These are phyloP conservation scores for Apophysomyces sp. DNA, from an alignment of 371 early-diverging fungal genomes.

Conservation along the genomic window DNA sequence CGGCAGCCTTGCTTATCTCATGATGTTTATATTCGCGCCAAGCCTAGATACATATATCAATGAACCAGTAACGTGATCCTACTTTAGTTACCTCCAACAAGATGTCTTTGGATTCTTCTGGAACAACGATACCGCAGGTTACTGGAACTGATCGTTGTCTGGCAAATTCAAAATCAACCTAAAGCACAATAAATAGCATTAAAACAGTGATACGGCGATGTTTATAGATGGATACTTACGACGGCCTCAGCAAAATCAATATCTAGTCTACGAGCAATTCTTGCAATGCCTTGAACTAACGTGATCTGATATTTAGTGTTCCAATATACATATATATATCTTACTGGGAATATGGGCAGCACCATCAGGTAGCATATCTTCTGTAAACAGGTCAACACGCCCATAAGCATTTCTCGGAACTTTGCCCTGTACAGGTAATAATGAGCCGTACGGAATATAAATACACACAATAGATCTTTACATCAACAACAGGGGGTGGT, in stretches of 20 bases:
- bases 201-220: background rate
- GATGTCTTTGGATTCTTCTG: slow-evolving; percentile 55
- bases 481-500: slow-evolving; percentile 69
- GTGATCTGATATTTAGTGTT: background rate
- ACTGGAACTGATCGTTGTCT: slow-evolving; percentile 66
- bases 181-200: background rate
- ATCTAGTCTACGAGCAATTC: slow-evolving; percentile 68
- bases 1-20: slow-evolving; percentile 43
- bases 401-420: slow-evolving; percentile 83
- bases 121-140: slow-evolving; percentile 73
- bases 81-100: slow-evolving; percentile 56
- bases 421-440: slow-evolving; percentile 52
- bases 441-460: background rate
- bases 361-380: slow-evolving; percentile 84
- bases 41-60: slow-evolving; percentile 28
- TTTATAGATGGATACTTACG: slow-evolving; percentile 35
- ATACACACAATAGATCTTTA: slow-evolving; percentile 11
- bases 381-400: slow-evolving; percentile 79
- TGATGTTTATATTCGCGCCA: slow-evolving; percentile 45
- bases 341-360: slow-evolving; percentile 72
- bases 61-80: background rate
- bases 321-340: background rate
- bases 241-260: slow-evolving; percentile 84
- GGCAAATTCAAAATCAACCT: slow-evolving; percentile 77
- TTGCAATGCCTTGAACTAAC: slow-evolving; percentile 53